Evolutionary conservation across 495 filamentous ascomycete species (phyloP).

Genomic region (Chaetomium fimeti): DNA sequence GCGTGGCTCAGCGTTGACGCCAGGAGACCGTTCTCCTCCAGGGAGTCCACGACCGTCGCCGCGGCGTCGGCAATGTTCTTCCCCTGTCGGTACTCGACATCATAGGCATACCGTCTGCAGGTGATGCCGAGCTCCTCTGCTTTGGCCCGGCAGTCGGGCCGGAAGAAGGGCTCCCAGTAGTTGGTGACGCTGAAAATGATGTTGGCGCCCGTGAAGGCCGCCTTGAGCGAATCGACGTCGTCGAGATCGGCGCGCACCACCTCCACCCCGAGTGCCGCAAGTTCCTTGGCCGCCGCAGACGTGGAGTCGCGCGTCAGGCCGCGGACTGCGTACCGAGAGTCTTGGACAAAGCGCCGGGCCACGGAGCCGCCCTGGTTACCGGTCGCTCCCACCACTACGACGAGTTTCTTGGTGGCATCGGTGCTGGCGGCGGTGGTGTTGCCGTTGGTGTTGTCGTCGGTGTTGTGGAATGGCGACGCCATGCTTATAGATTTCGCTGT

Average conservation of each 20-base stretch:
- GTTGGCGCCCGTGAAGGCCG: constrained; percentile 47
- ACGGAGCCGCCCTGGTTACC: constrained; percentile 49
- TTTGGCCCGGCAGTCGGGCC: constrained; percentile 31
- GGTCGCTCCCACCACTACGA: constrained; percentile 45
- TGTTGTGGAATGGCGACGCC: background rate
- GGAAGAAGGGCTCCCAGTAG: constrained; percentile 50
- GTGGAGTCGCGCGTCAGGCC: constrained; percentile 50
- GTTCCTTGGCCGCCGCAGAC: constrained; percentile 37
- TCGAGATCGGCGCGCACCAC: constrained; percentile 47
- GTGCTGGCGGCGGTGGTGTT: background rate
- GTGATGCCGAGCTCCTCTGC: constrained; percentile 29
- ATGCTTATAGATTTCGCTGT: background rate
- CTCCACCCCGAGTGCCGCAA: constrained; percentile 44
- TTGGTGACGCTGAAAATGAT: constrained; percentile 53
- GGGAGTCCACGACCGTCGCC: constrained; percentile 42
- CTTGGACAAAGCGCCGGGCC: constrained; percentile 39
- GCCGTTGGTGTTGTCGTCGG: background rate
- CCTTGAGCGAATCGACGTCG: constrained; percentile 39
- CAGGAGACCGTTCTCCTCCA: constrained; percentile 49
- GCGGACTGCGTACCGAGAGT: constrained; percentile 40
- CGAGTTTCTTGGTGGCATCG: constrained; percentile 32
- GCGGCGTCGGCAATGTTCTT: constrained; percentile 56
- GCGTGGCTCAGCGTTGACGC: constrained; percentile 45
- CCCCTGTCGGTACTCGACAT: constrained; percentile 51
- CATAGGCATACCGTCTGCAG: constrained; percentile 46